Evolutionary conservation across 345 rosid genomes (phyloP).

Genomic region (Xanthoceras sorbifolium): DNA sequence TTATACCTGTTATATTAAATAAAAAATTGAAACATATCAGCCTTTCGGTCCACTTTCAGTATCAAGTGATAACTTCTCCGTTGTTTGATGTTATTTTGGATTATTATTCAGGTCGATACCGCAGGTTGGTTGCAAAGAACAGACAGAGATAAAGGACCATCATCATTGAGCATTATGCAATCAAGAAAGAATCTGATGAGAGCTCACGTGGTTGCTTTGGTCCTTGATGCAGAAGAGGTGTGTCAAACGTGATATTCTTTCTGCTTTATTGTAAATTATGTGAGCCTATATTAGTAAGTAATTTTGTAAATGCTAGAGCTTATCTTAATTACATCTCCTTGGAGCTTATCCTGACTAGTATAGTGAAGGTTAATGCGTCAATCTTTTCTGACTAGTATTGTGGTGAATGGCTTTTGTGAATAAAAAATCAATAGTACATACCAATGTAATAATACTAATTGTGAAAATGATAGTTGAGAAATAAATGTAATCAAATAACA

Average conservation of each 20-base stretch:
- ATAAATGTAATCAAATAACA: neutral
- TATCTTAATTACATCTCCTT: neutral
- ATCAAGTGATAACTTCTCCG: neutral
- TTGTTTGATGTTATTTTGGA: slow-evolving; percentile 7
- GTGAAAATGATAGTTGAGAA: neutral
- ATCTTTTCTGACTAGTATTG: neutral
- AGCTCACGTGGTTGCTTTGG: slow-evolving; percentile 89
- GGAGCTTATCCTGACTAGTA: neutral
- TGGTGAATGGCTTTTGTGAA: neutral
- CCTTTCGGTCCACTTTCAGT: neutral
- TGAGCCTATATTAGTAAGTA: neutral
- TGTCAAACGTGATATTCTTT: slow-evolving; percentile 18
- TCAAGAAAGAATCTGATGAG: slow-evolving; percentile 95
- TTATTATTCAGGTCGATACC: slow-evolving; percentile 72
- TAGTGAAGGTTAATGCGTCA: neutral
- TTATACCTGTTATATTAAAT: neutral
- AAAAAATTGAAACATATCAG: neutral
- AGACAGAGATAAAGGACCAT: slow-evolving; percentile 83
- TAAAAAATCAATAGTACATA: neutral
- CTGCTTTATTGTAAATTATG: neutral
- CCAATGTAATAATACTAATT: neutral
- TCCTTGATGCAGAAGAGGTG: slow-evolving; percentile 97
- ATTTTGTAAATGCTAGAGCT: neutral
- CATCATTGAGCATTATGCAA: slow-evolving; percentile 89
- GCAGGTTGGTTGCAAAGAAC: slow-evolving; percentile 98